phyloP scores from a whole-genome alignment of 2,329 filamentous ascomycete species.

The Colletotrichum agaves region DNA sequence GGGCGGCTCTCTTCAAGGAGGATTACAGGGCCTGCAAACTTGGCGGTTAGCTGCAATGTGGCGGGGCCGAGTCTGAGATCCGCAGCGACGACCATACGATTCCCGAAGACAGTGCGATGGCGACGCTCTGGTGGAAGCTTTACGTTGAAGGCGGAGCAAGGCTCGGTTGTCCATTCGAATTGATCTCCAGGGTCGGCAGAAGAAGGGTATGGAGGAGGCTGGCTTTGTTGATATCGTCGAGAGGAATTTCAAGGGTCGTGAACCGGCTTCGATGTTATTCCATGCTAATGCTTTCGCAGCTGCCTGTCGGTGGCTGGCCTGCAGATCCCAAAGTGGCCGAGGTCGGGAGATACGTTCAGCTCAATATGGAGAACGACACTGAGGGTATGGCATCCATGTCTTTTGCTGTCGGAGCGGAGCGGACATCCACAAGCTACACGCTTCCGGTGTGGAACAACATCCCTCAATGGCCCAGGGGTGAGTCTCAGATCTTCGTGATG shows the following conservation, averaged over 20 bases:
- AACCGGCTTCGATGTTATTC: neutral
- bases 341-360: conserved; percentile 38
- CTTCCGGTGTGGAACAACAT: conserved; percentile 20
- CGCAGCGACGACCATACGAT: conserved; percentile 33
- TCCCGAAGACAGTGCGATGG: neutral
- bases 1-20: conserved; percentile 59
- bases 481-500: conserved; percentile 21
- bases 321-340: conserved; percentile 41
- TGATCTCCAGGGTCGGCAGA: conserved; percentile 21
- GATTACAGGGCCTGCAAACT: conserved; percentile 33
- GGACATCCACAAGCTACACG: neutral
- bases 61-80: conserved; percentile 42
- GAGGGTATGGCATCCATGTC: conserved; percentile 39
- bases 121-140: conserved; percentile 29
- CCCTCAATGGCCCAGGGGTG: conserved; percentile 13
- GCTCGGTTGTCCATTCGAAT: conserved; percentile 9
- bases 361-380: conserved; percentile 45
- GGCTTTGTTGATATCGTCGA: conserved; percentile 42
- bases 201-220: conserved; percentile 35
- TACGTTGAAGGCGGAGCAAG: conserved; percentile 26
- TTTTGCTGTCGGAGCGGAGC: neutral
- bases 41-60: conserved; percentile 43
- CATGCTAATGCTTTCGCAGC: neutral
- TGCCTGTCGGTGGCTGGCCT: conserved; percentile 49
- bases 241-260: conserved; percentile 1